These are phyloP conservation scores for Trichophyton simii DNA, from an alignment of 2,329 filamentous ascomycete genomes.

Conservation along the genomic window DNA sequence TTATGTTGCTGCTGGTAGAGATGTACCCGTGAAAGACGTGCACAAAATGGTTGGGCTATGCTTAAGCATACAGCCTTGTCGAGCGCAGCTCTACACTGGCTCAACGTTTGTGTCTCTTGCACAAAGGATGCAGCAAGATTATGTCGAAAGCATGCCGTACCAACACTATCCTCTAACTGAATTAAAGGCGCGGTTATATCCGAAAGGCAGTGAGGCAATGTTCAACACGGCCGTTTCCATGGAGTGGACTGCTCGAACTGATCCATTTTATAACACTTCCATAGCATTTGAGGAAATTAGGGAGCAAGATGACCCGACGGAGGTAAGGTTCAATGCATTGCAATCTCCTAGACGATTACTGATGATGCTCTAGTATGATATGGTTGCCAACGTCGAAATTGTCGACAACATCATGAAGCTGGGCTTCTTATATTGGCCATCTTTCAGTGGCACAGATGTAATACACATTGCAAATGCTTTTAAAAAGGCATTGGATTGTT, in stretches of 20 bases:
- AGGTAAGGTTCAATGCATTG: constrained; percentile 1
- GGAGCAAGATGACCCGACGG: constrained; percentile 9
- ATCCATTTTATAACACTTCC: constrained; percentile 5
- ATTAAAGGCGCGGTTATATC: constrained; percentile 7
- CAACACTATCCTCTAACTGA: constrained; percentile 9
- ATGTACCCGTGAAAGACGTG: constrained; percentile 7
- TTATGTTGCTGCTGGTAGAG: constrained; percentile 8
- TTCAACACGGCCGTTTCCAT: constrained; percentile 10
- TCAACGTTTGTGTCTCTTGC: constrained; percentile 28
- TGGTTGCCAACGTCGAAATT: constrained; percentile 9
- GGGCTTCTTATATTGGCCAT: constrained; percentile 9
- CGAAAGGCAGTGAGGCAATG: constrained; percentile 8
- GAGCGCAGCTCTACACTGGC: neutral
- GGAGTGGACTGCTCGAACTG: constrained; percentile 7
- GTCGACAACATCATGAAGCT: constrained; percentile 4
- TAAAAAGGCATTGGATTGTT: constrained; percentile 4
- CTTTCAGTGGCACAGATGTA: constrained; percentile 6
- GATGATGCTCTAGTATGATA: constrained; percentile 4
- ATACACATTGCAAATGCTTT: constrained; percentile 5
- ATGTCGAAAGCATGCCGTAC: constrained; percentile 33
- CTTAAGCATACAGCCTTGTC: constrained; percentile 8
- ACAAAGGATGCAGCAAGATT: constrained; percentile 35
- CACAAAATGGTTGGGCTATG: constrained; percentile 8
- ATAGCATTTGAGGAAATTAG: constrained; percentile 7
- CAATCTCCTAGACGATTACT: neutral